Percentiles rank a stretch among this genome's conserved stretches.
These are phyloP conservation scores for Macrolepiota dolichaula DNA, from an alignment of 768 basidiomycete genomes.

Conservation along the genomic window DNA sequence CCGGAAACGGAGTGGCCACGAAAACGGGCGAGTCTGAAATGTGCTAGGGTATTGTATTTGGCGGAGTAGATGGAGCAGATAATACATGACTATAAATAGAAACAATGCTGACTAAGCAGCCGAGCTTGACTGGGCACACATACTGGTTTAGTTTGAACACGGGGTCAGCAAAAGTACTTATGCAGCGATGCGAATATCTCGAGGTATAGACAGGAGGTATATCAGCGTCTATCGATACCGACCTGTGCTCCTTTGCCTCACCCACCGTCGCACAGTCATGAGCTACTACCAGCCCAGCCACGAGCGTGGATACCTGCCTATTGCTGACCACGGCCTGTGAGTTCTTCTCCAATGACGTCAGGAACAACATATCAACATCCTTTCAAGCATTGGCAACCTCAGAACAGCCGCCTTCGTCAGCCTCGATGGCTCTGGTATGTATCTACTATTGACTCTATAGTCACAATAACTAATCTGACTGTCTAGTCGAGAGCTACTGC, in stretches of 20 bases:
- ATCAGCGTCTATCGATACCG: conserved; percentile 6
- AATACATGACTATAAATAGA: background rate
- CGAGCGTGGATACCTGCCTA: conserved; percentile 67
- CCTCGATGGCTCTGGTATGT: conserved; percentile 75
- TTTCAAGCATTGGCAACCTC: conserved; percentile 73
- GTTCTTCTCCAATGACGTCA: conserved; percentile 20
- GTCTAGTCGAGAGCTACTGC: conserved; percentile 85
- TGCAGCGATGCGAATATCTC: conserved; percentile 8
- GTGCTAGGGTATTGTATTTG: background rate
- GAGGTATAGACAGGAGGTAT: conserved; percentile 7
- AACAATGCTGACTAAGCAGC: background rate
- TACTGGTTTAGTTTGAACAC: background rate
- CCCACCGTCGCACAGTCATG: conserved; percentile 33
- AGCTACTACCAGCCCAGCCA: conserved; percentile 50
- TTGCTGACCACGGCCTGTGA: conserved; percentile 80
- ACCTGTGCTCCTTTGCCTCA: background rate
- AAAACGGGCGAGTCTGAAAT: background rate
- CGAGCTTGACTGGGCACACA: background rate
- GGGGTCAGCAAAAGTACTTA: background rate
- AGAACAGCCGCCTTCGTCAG: conserved; percentile 82
- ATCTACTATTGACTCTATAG: background rate
- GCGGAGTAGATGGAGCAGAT: background rate
- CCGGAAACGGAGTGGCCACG: conserved; percentile 18
- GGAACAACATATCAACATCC: conserved; percentile 4
- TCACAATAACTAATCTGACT: background rate